phyloP scores from a whole-genome alignment of 2,329 filamentous ascomycete species.

The Nemania sp. region DNA sequence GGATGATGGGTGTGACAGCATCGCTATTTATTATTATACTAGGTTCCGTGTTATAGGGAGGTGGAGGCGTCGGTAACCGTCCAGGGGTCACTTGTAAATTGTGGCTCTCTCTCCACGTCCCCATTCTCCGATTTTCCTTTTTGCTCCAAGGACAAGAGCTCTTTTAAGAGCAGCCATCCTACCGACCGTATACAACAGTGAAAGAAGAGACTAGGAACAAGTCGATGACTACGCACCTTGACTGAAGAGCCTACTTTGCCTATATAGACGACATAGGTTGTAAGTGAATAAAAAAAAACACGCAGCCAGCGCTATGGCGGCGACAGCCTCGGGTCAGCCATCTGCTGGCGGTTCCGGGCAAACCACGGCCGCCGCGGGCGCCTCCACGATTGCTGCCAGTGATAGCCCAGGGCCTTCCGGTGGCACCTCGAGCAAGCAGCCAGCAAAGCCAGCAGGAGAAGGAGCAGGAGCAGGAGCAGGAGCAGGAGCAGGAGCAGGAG shows the following conservation, averaged over 20 bases:
- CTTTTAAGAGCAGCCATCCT: no score
- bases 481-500: not conserved
- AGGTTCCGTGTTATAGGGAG: no score
- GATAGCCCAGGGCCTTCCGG: not conserved
- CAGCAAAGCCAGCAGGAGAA: not conserved
- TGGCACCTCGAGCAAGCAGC: slow-evolving; percentile 1
- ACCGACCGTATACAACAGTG: no score
- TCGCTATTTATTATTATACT: no score
- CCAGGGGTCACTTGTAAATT: slow-evolving; percentile 9
- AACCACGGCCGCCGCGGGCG: slow-evolving; percentile 15
- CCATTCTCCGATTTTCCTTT: slow-evolving; percentile 6
- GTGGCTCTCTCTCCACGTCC: slow-evolving; percentile 8
- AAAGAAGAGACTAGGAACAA: not conserved
- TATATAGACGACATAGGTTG: not conserved
- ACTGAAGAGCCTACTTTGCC: not conserved
- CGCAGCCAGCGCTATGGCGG: slow-evolving; percentile 10
- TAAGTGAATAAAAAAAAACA: not conserved
- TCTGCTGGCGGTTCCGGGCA: slow-evolving; percentile 16
- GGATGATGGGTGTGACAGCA: no score
- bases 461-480: not conserved
- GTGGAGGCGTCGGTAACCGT: not conserved
- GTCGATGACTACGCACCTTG: not conserved
- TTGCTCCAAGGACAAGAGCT: not conserved
- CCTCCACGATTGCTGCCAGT: slow-evolving; percentile 15
- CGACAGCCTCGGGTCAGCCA: slow-evolving; percentile 10